Percentiles rank a stretch among this genome's conserved stretches.
Conservation (phyloP, 2,329 filamentous ascomycete genomes). For the Drechslerella dactyloides region DNA sequence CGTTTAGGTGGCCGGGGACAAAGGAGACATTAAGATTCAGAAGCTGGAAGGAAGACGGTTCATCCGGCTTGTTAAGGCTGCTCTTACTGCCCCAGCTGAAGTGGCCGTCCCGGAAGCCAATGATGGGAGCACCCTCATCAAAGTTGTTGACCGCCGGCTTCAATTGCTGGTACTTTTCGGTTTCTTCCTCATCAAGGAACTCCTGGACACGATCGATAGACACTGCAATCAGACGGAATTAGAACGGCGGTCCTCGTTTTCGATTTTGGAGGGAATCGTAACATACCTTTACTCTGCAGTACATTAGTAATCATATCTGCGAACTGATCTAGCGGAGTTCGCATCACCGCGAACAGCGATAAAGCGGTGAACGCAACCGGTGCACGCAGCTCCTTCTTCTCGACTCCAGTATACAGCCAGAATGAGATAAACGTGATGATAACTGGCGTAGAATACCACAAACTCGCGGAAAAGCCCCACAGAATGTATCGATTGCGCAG, state of each 20-base stretch:
- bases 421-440: conserved; percentile 97
- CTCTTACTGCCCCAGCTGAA: conserved; percentile 81
- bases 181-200: conserved; percentile 91
- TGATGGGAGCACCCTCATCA: conserved; percentile 72
- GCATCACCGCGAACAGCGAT: conserved; percentile 90
- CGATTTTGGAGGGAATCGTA: background rate
- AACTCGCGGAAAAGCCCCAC: conserved; percentile 88
- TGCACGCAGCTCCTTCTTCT: conserved; percentile 85
- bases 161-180: conserved; percentile 90
- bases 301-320: conserved; percentile 99
- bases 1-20: conserved; percentile 82
- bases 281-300: conserved; percentile 77
- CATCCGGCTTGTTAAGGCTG: conserved; percentile 62
- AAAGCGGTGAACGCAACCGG: conserved; percentile 95
- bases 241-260: background rate
- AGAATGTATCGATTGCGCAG: conserved; percentile 83
- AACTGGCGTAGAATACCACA: conserved; percentile 95
- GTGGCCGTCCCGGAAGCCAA: conserved; percentile 83
- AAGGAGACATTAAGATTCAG: conserved; percentile 85
- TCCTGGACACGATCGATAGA: conserved; percentile 96
- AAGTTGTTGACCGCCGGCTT: conserved; percentile 67
- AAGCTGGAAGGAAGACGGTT: conserved; percentile 74
- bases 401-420: conserved; percentile 86
- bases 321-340: conserved; percentile 90
- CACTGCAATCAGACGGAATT: conserved; percentile 61